Conservation (phyloP, 2,329 filamentous ascomycete species). For the Diaporthe eres region DNA sequence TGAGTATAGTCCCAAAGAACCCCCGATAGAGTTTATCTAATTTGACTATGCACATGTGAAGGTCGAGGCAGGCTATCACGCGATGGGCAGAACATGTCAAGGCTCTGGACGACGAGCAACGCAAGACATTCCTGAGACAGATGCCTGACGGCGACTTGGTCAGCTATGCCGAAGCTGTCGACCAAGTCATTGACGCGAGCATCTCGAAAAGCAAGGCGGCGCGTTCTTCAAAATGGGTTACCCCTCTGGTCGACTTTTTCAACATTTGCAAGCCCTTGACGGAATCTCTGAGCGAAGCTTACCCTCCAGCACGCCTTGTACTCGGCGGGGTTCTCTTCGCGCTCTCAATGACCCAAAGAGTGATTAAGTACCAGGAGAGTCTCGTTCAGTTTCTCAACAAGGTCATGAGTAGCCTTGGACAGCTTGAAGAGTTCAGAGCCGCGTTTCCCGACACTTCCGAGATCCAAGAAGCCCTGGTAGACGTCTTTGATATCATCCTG, state of each 20-base stretch:
- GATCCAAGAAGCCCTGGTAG: conserved; percentile 11
- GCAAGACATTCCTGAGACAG: not conserved
- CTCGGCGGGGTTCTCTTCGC: not conserved
- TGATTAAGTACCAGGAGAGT: not conserved
- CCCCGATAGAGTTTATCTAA: not conserved
- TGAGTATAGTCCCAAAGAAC: not conserved
- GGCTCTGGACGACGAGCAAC: not conserved
- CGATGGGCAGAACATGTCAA: not conserved
- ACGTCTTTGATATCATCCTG: conserved; percentile 19
- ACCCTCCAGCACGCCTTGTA: not conserved
- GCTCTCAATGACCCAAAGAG: not conserved
- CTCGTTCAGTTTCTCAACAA: not conserved
- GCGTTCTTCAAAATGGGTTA: not conserved
- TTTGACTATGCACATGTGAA: not conserved
- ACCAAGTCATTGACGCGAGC: not conserved
- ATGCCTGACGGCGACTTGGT: not conserved
- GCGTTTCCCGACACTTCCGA: conserved; percentile 5
- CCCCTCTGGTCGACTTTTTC: not conserved
- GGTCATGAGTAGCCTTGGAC: not conserved
- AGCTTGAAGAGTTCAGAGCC: conserved; percentile 11
- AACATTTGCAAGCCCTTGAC: not conserved
- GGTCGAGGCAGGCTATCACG: not conserved
- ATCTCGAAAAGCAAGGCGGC: not conserved
- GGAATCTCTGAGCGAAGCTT: not conserved
- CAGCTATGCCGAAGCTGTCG: not conserved